Evolutionary conservation across 2,329 filamentous ascomycete species (phyloP).

Genomic region (Fusarium sp.): DNA sequence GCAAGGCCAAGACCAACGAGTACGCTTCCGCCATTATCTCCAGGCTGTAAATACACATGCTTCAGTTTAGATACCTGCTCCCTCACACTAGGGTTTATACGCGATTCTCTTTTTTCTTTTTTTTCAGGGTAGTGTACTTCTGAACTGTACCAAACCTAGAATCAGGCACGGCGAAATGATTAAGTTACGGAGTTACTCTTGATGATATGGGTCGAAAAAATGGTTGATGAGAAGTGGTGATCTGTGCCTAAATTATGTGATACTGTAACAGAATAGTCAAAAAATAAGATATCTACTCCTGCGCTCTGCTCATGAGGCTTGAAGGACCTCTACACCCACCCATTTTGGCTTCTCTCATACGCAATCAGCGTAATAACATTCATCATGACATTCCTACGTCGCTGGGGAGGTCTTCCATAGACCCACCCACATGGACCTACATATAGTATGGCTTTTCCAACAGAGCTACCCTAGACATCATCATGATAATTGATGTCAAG

Average conservation of each 20-base stretch:
- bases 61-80: constrained; percentile 45
- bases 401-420: background rate
- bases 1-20: constrained; percentile 95
- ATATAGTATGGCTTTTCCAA: background rate
- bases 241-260: constrained; percentile 12
- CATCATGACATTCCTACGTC: background rate
- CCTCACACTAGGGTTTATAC: constrained; percentile 32
- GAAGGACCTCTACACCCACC: background rate
- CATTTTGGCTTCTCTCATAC: background rate
- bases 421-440: background rate
- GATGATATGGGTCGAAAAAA: constrained; percentile 15
- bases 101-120: constrained; percentile 41
- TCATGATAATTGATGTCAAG: background rate
- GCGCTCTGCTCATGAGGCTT: background rate
- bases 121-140: constrained; percentile 45
- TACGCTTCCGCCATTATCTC: constrained; percentile 92
- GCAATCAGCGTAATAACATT: background rate
- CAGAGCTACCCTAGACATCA: background rate
- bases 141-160: constrained; percentile 50
- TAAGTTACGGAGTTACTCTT: constrained; percentile 42
- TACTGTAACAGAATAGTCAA: constrained; percentile 17
- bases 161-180: constrained; percentile 48
- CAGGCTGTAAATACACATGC: constrained; percentile 62
- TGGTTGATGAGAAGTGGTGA: constrained; percentile 24
- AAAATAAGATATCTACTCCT: constrained; percentile 8